Evolutionary conservation across 2,329 filamentous ascomycete genomes (phyloP).

Genomic region (Arachnomyces sp.): DNA sequence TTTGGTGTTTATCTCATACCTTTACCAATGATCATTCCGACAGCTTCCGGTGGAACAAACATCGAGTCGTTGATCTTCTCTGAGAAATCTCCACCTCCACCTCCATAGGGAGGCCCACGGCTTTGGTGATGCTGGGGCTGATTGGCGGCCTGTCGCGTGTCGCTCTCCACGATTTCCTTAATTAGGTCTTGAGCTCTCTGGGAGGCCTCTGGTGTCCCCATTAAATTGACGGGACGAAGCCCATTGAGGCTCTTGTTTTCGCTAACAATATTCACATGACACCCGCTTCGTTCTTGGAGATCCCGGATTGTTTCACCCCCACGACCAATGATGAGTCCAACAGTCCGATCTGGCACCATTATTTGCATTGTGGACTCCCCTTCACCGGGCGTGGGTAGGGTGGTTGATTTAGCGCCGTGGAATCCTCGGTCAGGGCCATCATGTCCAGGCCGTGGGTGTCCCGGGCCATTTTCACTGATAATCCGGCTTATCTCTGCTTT

Average conservation of each 20-base stretch:
- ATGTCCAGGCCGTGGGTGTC: slow-evolving; percentile 24
- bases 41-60: slow-evolving; percentile 79
- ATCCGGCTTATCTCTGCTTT: slow-evolving; percentile 79
- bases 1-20: slow-evolving; percentile 31
- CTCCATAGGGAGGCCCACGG: slow-evolving; percentile 31
- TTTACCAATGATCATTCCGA: slow-evolving; percentile 95
- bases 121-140: slow-evolving; percentile 15
- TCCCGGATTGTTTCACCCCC: slow-evolving; percentile 90
- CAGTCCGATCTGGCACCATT: slow-evolving; percentile 89
- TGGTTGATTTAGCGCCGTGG: slow-evolving; percentile 7
- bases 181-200: slow-evolving; percentile 78
- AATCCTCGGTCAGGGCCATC: slow-evolving; percentile 17
- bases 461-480: slow-evolving; percentile 74
- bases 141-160: slow-evolving; percentile 44
- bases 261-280: slow-evolving; percentile 89
- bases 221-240: slow-evolving; percentile 80
- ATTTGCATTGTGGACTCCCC: slow-evolving; percentile 84
- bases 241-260: slow-evolving; percentile 91
- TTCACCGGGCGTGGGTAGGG: slow-evolving; percentile 53
- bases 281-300: slow-evolving; percentile 83
- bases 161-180: slow-evolving; percentile 89
- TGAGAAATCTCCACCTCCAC: slow-evolving; percentile 15
- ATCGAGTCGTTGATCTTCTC: slow-evolving; percentile 73
- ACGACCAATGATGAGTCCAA: slow-evolving; percentile 88
- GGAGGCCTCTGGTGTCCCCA: slow-evolving; percentile 67